These are phyloP conservation scores for Graphiopsis chlorocephala DNA, from an alignment of 2,329 filamentous ascomycete species.

Conservation along the genomic window DNA sequence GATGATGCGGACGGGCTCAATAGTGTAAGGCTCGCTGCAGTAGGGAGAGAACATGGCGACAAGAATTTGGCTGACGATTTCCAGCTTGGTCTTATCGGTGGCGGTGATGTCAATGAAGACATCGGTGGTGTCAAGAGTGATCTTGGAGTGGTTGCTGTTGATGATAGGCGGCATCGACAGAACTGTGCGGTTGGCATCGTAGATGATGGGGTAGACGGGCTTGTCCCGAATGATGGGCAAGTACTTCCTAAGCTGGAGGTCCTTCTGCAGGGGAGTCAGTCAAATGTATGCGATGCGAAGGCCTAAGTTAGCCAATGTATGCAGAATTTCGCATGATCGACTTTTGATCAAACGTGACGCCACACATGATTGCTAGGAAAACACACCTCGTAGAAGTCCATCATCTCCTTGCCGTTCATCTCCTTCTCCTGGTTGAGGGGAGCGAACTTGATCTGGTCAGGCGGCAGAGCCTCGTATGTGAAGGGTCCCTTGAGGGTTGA, in stretches of 20 bases:
- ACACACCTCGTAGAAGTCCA: conserved; percentile 78
- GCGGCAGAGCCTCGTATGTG: conserved; percentile 88
- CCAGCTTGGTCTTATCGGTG: conserved; percentile 91
- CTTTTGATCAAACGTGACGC: not conserved
- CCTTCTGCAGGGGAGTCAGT: conserved; percentile 56
- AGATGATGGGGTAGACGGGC: conserved; percentile 92
- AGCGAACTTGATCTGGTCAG: conserved; percentile 86
- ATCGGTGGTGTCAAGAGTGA: conserved; percentile 84
- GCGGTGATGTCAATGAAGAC: conserved; percentile 97
- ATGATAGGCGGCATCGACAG: conserved; percentile 97
- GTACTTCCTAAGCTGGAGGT: conserved; percentile 86
- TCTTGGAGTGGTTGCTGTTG: conserved; percentile 96
- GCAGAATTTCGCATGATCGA: not conserved
- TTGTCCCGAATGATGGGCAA: conserved; percentile 93
- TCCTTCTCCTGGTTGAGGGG: conserved; percentile 88
- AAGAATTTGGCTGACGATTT: conserved; percentile 93
- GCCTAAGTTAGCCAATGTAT: not conserved
- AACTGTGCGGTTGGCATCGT: conserved; percentile 80
- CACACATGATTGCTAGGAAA: conserved; percentile 18
- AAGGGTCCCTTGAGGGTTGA: conserved; percentile 93
- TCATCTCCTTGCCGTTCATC: conserved; percentile 84
- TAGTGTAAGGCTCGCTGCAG: conserved; percentile 80
- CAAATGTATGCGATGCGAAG: not conserved
- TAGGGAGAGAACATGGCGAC: conserved; percentile 97
- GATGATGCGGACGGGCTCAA: conserved; percentile 89